phyloP scores from a whole-genome alignment of 2,329 filamentous ascomycete genomes.

The Diplocarpon rosae region DNA sequence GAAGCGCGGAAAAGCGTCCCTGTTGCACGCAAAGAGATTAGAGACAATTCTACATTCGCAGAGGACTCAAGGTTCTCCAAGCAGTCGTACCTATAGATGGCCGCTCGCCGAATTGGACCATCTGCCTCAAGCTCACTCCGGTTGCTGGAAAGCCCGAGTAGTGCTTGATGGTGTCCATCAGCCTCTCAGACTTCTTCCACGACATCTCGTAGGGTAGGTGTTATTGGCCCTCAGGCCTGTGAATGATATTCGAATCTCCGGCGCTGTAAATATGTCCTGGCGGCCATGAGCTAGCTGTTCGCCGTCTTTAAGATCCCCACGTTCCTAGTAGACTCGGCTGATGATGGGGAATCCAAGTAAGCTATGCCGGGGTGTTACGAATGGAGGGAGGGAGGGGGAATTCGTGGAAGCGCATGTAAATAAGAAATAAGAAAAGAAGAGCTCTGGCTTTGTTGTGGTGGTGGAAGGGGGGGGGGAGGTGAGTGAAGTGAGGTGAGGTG shows the following conservation, averaged over 20 bases:
- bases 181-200: slow-evolving; percentile 80
- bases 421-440: too few relatives aligned
- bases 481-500: too few relatives aligned
- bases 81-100: slow-evolving; percentile 67
- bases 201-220: slow-evolving; percentile 50
- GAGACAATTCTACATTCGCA: background rate
- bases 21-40: slow-evolving; percentile 27
- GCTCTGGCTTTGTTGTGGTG: too few relatives aligned
- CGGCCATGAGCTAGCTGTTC: slow-evolving; percentile 15
- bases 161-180: slow-evolving; percentile 97
- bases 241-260: slow-evolving; percentile 13
- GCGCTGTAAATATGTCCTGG: slow-evolving; percentile 7
- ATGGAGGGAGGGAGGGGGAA: background rate
- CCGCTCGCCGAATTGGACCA: slow-evolving; percentile 96
- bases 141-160: slow-evolving; percentile 96
- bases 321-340: background rate
- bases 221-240: slow-evolving; percentile 24
- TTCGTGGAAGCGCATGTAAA: too few relatives aligned
- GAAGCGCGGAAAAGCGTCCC: slow-evolving; percentile 95
- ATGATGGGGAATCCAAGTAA: slow-evolving; percentile 5
- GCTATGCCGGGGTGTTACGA: slow-evolving; percentile 1
- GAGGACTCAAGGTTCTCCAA: background rate
- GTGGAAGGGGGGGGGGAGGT: too few relatives aligned
- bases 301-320: slow-evolving; percentile 8
- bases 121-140: slow-evolving; percentile 90